These are phyloP conservation scores for Apiospora rasikravindrae DNA, from an alignment of 2,329 filamentous ascomycete species.

Conservation along the genomic window DNA sequence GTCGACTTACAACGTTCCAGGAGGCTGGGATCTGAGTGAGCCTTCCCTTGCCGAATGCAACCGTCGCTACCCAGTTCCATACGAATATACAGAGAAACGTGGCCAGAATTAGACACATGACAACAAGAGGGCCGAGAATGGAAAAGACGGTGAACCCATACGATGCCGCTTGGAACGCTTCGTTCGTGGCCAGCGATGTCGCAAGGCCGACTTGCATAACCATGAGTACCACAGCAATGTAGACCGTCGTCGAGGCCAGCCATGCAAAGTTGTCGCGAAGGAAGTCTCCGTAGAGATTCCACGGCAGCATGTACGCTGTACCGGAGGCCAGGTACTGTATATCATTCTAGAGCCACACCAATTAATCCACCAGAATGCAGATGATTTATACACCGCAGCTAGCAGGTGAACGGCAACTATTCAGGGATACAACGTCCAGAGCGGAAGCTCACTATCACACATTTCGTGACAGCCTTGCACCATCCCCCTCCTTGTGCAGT, in stretches of 20 bases:
- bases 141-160: not conserved
- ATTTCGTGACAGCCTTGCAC: too few relatives aligned
- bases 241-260: not conserved
- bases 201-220: not conserved
- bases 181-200: not conserved
- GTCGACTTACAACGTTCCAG: too few relatives aligned
- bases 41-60: too few relatives aligned
- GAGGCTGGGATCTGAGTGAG: too few relatives aligned
- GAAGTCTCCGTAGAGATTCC: not conserved
- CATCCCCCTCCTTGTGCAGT: too few relatives aligned
- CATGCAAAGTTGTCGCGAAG: not conserved
- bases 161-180: not conserved
- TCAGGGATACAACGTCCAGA: too few relatives aligned
- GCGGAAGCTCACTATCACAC: too few relatives aligned
- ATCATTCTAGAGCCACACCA: too few relatives aligned
- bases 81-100: not conserved
- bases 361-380: too few relatives aligned
- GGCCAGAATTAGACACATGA: not conserved
- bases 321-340: too few relatives aligned
- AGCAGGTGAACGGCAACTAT: too few relatives aligned
- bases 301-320: not conserved
- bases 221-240: not conserved
- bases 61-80: not conserved
- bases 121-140: not conserved
- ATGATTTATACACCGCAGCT: too few relatives aligned